These are phyloP conservation scores for Diplogelasinospora grovesii DNA, from an alignment of 495 filamentous ascomycete species.

Conservation along the genomic window DNA sequence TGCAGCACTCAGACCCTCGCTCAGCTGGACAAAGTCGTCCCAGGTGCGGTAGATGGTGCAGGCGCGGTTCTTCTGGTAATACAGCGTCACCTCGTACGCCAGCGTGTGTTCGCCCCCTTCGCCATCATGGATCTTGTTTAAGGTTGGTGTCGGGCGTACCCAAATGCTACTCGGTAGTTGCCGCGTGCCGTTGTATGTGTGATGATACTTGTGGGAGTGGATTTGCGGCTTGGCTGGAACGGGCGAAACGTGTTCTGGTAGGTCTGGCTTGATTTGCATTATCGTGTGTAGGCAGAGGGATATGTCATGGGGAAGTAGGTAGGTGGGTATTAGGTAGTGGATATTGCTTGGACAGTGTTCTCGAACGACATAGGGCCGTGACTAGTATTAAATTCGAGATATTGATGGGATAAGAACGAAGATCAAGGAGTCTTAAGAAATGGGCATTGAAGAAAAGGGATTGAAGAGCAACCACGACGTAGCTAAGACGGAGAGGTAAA, in stretches of 20 bases:
- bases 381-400: no score
- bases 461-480: no score
- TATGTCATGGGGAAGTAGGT: neutral
- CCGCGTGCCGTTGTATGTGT: slow-evolving; percentile 22
- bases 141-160: slow-evolving; percentile 2
- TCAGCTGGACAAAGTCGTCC: slow-evolving; percentile 19
- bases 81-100: slow-evolving; percentile 20
- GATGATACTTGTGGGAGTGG: slow-evolving; percentile 24
- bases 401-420: no score
- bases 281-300: neutral
- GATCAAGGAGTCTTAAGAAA: no score
- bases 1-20: neutral
- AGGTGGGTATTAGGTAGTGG: neutral
- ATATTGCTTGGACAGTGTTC: neutral
- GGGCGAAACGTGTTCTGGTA: neutral
- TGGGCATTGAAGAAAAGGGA: no score
- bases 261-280: slow-evolving; percentile 11
- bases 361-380: no score
- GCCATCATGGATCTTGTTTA: neutral
- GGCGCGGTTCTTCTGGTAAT: slow-evolving; percentile 26
- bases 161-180: slow-evolving; percentile 13
- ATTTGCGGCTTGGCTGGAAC: slow-evolving; percentile 21
- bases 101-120: neutral
- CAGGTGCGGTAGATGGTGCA: slow-evolving; percentile 23
- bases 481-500: no score